Evolutionary conservation across 169 alveolate species (phyloP).

Genomic region (Theileria parva): DNA sequence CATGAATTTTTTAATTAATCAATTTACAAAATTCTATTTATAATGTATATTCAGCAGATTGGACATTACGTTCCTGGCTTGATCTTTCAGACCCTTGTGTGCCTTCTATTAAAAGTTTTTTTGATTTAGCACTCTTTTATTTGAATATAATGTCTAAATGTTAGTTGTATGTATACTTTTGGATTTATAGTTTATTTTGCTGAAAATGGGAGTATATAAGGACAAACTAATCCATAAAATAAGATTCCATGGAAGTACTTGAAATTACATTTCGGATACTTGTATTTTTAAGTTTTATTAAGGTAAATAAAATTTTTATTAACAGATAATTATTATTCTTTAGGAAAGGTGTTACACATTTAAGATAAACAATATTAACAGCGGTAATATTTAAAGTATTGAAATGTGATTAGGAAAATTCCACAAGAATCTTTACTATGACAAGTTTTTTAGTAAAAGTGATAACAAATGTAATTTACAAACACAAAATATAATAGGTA

Average conservation of each 20-base stretch:
- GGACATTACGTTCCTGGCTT: not conserved
- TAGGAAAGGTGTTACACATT: constrained; percentile 9
- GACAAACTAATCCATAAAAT: not conserved
- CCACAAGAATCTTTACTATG: not conserved
- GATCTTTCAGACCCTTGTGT: not conserved
- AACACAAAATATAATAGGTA: constrained; percentile 23
- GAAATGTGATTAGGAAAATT: not conserved
- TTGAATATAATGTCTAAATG: not conserved
- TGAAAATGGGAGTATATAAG: not conserved
- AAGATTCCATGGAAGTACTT: not conserved
- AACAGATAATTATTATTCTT: not conserved
- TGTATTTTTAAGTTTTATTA: not conserved
- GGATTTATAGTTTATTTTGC: not conserved
- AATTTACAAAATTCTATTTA: not conserved
- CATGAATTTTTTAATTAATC: constrained; percentile 5
- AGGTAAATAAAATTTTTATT: not conserved
- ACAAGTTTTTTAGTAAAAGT: not conserved
- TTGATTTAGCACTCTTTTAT: not conserved
- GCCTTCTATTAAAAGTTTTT: not conserved
- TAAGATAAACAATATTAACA: not conserved
- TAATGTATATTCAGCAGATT: not conserved
- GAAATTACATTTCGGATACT: not conserved
- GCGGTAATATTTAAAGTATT: not conserved
- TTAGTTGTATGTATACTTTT: no score
- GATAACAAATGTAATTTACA: constrained; percentile 1